Evolutionary conservation across 129 eudicot genomes (phyloP).

Genomic region (Centaurea solstitialis): DNA sequence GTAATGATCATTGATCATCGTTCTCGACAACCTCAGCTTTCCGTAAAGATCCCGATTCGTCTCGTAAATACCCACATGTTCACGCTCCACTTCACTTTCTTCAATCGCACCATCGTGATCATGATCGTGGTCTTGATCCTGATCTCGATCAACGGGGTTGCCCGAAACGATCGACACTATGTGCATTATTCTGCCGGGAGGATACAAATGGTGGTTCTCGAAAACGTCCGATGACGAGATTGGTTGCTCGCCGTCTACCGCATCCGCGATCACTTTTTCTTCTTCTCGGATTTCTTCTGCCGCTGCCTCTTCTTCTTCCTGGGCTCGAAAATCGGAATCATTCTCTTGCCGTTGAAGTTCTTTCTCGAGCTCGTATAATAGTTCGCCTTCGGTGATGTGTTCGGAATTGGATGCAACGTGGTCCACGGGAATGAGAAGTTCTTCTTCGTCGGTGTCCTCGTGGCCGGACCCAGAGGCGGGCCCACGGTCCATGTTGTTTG

Average conservation of each 20-base stretch:
- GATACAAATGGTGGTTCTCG: slow-evolving; percentile 69
- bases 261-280: slow-evolving; percentile 68
- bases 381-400: slow-evolving; percentile 77
- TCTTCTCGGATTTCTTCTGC: slow-evolving; percentile 81
- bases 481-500: slow-evolving; percentile 28
- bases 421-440: slow-evolving; percentile 54
- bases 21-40: slow-evolving; percentile 81
- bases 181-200: slow-evolving; percentile 94
- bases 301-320: slow-evolving; percentile 80
- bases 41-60: slow-evolving; percentile 87
- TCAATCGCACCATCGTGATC: neutral
- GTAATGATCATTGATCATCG: slow-evolving; percentile 97
- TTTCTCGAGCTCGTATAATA: slow-evolving; percentile 87
- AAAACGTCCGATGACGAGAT: slow-evolving; percentile 52
- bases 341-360: slow-evolving; percentile 72
- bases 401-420: slow-evolving; percentile 55
- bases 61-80: slow-evolving; percentile 71
- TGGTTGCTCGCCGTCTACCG: slow-evolving; percentile 61
- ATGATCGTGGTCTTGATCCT: slow-evolving; percentile 46
- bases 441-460: slow-evolving; percentile 84
- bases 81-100: slow-evolving; percentile 35
- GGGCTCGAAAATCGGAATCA: slow-evolving; percentile 39
- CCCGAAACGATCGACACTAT: slow-evolving; percentile 50
- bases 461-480: slow-evolving; percentile 38
- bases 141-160: slow-evolving; percentile 25